Base-by-base conservation (phyloP, 306 rosid species). In the Trichosanthes truncata region DNA sequence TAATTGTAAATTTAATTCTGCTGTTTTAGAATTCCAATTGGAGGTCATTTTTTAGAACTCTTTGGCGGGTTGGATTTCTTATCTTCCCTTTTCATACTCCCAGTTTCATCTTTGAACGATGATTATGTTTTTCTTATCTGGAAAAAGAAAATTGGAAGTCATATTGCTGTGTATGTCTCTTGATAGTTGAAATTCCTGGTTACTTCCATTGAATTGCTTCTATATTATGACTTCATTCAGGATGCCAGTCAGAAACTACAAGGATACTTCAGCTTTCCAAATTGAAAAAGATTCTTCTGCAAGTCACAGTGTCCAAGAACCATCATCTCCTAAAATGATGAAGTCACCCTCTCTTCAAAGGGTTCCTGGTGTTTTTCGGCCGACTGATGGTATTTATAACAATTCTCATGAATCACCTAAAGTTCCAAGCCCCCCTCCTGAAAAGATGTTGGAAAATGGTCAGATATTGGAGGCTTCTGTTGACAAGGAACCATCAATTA, bases 341-440 rank as follows among this genome's bases (percentile, higher is more conserved):
- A 96, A 93, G 73, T 96, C 99, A 35, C 96, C 99, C 72, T 96
- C 99, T 18, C 96, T 96, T 69, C 99, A 96, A 81, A 93, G 98
- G 84, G 80, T 87, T 84, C 86, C 96, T 43, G 87, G 88, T 36
- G 78, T 89, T 66, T 88, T 81, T 66, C 93, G 93, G 59, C 85
- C 90, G 40, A 66, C 91, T 26, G 99, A 96, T 87, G 83, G 87
- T 71, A 82, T 84, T 74, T 89, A 90, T 85, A 89, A 82, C 83
- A 90, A 83, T 82, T 82, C 89, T 48, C 98, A 88, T 78, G 99
- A 96, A 76, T 96, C 97, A 61, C 99, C 99, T 53, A 88, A 88
- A 78, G 84, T 79, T 61, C 84, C 46, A 80, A 95, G 97, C 80
- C 99, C 99, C n/a, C 97, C 98, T 4, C 86, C 94, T 9, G 99